Evolutionary conservation across 2,329 filamentous ascomycete genomes (phyloP).

Genomic region (Coleophoma eucalyptorum): DNA sequence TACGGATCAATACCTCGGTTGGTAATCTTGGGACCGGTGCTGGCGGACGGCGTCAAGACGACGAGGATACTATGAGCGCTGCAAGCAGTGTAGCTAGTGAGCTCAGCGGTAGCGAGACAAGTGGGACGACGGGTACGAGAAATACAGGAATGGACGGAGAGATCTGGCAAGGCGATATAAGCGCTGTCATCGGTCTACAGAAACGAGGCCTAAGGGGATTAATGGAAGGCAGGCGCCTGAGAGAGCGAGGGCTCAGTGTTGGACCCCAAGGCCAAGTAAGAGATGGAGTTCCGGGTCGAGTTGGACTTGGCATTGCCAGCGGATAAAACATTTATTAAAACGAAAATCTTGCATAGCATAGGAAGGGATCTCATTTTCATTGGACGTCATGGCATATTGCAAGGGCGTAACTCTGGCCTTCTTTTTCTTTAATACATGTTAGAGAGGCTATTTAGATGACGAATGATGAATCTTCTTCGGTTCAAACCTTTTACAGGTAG

Average conservation of each 20-base stretch:
- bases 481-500: too few species aligned
- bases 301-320: constrained; percentile 49
- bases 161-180: constrained; percentile 77
- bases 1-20: constrained; percentile 48
- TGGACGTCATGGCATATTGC: too few species aligned
- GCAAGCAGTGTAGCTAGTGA: constrained; percentile 23
- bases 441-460: neutral
- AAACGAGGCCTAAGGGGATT: constrained; percentile 87
- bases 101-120: constrained; percentile 28
- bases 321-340: neutral
- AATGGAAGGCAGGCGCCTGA: constrained; percentile 88
- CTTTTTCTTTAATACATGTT: neutral
- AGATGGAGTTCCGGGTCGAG: constrained; percentile 30
- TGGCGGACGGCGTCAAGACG: constrained; percentile 27
- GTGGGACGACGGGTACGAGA: constrained; percentile 32
- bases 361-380: too few species aligned
- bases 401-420: neutral
- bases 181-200: constrained; percentile 90
- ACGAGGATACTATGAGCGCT: constrained; percentile 28
- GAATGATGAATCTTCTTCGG: neutral
- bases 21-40: constrained; percentile 24
- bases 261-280: constrained; percentile 24
- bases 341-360: neutral
- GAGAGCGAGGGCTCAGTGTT: constrained; percentile 58
- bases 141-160: constrained; percentile 45